Percentiles rank a stretch among this genome's conserved stretches.
Evolutionary conservation across 495 filamentous ascomycete genomes (phyloP).

Genomic region (Bombardia bombarda): DNA sequence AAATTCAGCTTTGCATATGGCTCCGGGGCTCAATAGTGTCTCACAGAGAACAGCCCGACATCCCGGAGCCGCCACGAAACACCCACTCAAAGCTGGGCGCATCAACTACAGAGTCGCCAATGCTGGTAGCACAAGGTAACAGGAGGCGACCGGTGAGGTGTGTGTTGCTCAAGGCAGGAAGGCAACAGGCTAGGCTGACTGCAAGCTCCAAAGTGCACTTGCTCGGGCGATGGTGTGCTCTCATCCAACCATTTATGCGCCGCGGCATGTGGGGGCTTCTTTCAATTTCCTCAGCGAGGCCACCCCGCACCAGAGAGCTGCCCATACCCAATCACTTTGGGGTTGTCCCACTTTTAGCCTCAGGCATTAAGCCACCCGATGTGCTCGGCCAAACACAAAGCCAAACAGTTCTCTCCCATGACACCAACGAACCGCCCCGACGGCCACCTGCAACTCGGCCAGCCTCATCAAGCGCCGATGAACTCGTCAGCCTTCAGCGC

Average conservation of each 20-base stretch:
- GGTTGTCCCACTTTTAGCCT: background rate
- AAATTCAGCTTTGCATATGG: background rate
- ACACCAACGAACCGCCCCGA: background rate
- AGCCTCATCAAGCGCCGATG: background rate
- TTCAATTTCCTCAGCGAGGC: background rate
- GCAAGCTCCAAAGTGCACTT: too few relatives aligned
- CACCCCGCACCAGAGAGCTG: background rate
- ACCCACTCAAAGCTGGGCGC: background rate
- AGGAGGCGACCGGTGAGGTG: too few relatives aligned
- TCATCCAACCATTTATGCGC: too few relatives aligned
- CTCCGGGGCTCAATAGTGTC: background rate
- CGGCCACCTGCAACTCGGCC: background rate
- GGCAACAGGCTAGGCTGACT: too few relatives aligned
- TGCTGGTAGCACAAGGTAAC: too few relatives aligned
- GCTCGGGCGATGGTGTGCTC: too few relatives aligned
- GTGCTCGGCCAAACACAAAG: background rate
- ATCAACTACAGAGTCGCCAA: too few relatives aligned
- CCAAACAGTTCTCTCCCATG: background rate
- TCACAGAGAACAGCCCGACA: background rate
- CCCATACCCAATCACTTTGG: background rate
- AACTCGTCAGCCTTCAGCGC: background rate
- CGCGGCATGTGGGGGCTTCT: too few relatives aligned
- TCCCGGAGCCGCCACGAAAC: background rate
- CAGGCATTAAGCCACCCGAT: conserved; percentile 1
- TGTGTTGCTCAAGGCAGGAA: too few relatives aligned